Base-by-base conservation (phyloP, 176 grass and related monocot species). In the Oryza punctata region DNA sequence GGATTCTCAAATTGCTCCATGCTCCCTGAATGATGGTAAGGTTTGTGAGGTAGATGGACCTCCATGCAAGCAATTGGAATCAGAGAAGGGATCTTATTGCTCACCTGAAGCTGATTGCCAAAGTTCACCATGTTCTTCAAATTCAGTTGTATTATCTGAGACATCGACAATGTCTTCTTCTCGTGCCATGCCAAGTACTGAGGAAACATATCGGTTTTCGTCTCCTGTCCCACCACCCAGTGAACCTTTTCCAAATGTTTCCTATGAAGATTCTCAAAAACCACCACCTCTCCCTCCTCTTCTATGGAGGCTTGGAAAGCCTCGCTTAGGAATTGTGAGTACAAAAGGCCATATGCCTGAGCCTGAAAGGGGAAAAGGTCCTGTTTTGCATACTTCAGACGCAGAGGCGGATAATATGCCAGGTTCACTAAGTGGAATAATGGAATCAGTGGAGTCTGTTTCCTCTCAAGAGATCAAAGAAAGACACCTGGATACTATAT, bases 241-340 rank as follows among this genome's bases (percentile, higher is more conserved):
- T 21, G 38, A 81, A 69, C 67, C 72, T 78, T 47, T 83, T 77
- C 78, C 68, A 46, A 86, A 83, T 88, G n/a, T 47, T 68, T 88
- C 78, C 11, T 84, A 60, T 24, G 65, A 91, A 82, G 87, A 97
- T 81, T 70, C 63, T 57, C 68, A 87, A 78, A 91, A 87, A 63
- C 88, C 80, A 78, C 93, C 91, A 37, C 93, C 96, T 84, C 93
- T 99, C 75, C 97, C 97, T 81, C 97, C 97, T 52, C 87, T 99
- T 70, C 91, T 90, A 16, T 99, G 96, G 96, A 99, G 96, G 83
- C 69, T 87, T 33, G 93, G 85, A 78, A 94, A 86, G 85, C 89
- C 90, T 72, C 70, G 10, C 2, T 41, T 88, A 70, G 84, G 80
- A 37, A 43, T 86, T 80, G 35, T 45, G 30, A 82, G 78, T 72